A percentile compares a stretch with the other conserved stretches of the same genome.
Evolutionary conservation across 495 filamentous ascomycete species (phyloP).

Genomic region (Gamarada debralockiae): DNA sequence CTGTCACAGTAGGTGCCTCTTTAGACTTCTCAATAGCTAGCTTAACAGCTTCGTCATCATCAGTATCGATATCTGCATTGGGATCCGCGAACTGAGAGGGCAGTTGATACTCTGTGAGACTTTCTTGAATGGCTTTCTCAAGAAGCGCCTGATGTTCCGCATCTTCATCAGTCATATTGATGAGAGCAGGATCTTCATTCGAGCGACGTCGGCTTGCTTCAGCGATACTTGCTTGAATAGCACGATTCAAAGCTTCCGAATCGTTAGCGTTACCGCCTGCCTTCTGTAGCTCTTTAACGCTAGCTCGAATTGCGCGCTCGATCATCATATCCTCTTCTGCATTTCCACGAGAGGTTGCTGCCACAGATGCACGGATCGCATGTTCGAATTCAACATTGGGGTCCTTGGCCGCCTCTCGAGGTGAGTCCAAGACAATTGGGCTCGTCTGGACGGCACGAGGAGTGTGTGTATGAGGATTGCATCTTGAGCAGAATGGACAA

Average conservation of each 20-base stretch:
- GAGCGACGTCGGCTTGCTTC: conserved; percentile 9
- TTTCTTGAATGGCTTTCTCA: conserved; percentile 54
- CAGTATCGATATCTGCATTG: conserved; percentile 9
- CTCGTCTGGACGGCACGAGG: conserved; percentile 9
- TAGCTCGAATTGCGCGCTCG: conserved; percentile 66
- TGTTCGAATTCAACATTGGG: conserved; percentile 55
- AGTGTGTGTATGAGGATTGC: conserved; percentile 12
- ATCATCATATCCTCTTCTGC: conserved; percentile 61
- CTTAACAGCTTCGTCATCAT: conserved; percentile 44
- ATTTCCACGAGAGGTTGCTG: conserved; percentile 63
- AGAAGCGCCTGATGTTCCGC: conserved; percentile 51
- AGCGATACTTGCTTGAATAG: conserved; percentile 25
- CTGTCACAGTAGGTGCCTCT: conserved; percentile 7
- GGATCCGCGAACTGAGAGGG: conserved; percentile 14
- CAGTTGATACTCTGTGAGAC: conserved; percentile 42
- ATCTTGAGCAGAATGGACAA: conserved; percentile 23
- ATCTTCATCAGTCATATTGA: conserved; percentile 24
- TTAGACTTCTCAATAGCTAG: conserved; percentile 18
- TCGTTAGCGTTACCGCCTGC: conserved; percentile 23
- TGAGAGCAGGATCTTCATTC: background rate
- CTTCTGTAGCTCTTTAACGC: conserved; percentile 54
- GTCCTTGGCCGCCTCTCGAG: conserved; percentile 18
- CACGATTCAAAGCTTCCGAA: conserved; percentile 31
- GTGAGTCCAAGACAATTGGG: background rate
- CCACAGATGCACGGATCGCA: conserved; percentile 65